Evolutionary conservation across 805 yeast species (phyloP).

Genomic region (Monosporozyma unispora): DNA sequence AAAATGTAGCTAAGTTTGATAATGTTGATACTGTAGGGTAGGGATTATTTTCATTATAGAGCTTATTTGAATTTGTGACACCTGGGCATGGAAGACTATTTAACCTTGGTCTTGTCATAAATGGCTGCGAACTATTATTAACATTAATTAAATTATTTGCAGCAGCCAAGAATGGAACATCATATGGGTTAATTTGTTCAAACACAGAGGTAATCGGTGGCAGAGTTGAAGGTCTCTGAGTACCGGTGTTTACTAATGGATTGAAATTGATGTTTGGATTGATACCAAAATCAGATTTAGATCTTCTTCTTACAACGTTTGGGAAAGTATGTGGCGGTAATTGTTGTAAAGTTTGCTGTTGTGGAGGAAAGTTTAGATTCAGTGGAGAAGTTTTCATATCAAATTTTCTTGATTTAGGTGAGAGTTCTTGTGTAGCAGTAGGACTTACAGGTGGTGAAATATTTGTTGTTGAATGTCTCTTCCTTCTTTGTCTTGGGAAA

Average conservation of each 20-base stretch:
- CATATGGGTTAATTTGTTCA: not conserved
- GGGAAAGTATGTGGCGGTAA: not conserved
- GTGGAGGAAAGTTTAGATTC: not conserved
- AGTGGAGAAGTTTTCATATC: not conserved
- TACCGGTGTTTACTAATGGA: not conserved
- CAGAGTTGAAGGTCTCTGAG: not conserved
- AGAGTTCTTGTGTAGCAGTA: not conserved
- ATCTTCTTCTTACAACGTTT: not conserved
- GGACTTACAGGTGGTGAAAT: not conserved
- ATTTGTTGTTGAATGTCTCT: not conserved
- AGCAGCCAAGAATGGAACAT: not conserved
- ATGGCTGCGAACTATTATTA: not conserved
- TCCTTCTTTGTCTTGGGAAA: not conserved
- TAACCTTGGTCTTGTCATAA: slow-evolving; percentile 1
- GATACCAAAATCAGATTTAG: not conserved
- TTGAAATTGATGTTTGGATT: not conserved
- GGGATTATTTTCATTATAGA: not conserved
- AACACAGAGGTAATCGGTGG: slow-evolving; percentile 1
- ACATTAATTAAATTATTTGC: not conserved
- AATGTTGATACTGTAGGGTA: slow-evolving; percentile 20
- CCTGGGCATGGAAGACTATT: slow-evolving; percentile 2
- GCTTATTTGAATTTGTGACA: not conserved
- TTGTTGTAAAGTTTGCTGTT: not conserved
- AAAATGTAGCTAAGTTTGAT: slow-evolving; percentile 19
- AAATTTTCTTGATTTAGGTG: not conserved